phyloP scores from a whole-genome alignment of 495 filamentous ascomycete genomes.

The Neurospora terricola region DNA sequence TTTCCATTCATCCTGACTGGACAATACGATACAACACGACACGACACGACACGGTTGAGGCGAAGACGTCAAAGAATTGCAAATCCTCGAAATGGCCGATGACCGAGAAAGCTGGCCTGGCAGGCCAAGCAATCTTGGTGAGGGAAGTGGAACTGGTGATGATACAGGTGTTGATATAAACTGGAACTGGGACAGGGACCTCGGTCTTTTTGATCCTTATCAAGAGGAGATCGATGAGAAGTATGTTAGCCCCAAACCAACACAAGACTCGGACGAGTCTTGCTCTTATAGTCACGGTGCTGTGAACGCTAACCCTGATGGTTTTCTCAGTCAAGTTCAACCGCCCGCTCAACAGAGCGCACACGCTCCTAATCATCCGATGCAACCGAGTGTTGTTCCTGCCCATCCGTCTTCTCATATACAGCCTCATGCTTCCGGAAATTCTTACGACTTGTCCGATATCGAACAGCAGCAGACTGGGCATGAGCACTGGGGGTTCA shows the following conservation, averaged over 20 bases:
- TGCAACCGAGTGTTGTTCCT: not conserved
- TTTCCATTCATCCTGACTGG: not conserved
- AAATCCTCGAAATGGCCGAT: not conserved
- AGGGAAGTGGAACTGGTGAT: not conserved
- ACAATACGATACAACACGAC: not conserved
- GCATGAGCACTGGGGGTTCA: not conserved
- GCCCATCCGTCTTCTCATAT: not conserved
- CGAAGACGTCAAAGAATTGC: not conserved
- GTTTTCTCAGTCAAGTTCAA: not conserved
- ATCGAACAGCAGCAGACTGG: not conserved
- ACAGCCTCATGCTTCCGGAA: not conserved
- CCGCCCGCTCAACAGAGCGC: not conserved
- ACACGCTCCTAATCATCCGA: not conserved
- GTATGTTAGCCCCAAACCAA: not conserved
- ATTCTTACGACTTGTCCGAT: not conserved
- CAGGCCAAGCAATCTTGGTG: not conserved
- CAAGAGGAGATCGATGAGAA: not conserved
- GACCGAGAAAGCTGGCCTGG: not conserved
- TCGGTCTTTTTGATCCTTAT: too few species aligned
- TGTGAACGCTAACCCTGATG: not conserved
- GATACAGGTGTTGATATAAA: not conserved
- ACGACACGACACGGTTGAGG: not conserved
- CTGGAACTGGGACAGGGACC: too few species aligned
- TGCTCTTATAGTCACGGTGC: not conserved
- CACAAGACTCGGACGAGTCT: not conserved